Percentiles rank a stretch among this genome's conserved stretches.
Conservation (phyloP, 768 basidiomycete species). For the Pseudohyphozyma bogoriensis region DNA sequence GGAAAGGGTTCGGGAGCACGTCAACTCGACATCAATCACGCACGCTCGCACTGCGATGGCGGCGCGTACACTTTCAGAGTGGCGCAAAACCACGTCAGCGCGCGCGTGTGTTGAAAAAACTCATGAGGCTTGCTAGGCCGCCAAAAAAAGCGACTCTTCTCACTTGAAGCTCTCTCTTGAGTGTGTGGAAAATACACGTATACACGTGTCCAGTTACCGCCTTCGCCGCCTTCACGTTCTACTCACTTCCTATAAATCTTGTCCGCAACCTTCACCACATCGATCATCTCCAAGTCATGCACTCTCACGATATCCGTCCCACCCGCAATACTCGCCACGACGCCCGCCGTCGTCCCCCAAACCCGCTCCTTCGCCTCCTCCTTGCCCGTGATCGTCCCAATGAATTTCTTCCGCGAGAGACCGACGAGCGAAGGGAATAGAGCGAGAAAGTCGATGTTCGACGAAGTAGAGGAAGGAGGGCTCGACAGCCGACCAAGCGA, state of each 20-base stretch:
- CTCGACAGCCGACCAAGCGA: constrained; percentile 40
- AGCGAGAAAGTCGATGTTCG: constrained; percentile 6
- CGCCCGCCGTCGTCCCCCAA: constrained; percentile 69
- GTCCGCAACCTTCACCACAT: constrained; percentile 59
- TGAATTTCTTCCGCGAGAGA: constrained; percentile 70
- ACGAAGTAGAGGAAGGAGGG: constrained; percentile 43
- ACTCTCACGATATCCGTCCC: constrained; percentile 64
- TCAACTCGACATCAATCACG: no score
- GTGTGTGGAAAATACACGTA: no score
- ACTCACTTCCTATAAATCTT: constrained; percentile 42
- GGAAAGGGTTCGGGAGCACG: no score
- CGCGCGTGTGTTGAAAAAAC: no score
- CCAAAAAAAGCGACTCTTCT: no score
- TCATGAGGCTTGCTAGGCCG: no score
- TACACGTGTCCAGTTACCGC: no score
- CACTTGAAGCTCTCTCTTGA: no score
- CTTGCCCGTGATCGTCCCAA: constrained; percentile 55
- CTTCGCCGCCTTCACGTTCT: no score
- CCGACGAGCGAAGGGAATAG: constrained; percentile 58
- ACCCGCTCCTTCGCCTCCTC: constrained; percentile 57
- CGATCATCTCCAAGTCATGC: constrained; percentile 69
- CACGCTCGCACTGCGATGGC: no score
- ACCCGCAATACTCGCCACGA: constrained; percentile 64
- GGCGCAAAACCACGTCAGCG: no score
- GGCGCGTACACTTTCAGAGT: no score